Evolutionary conservation across 2,329 filamentous ascomycete species (phyloP).

Genomic region (Arthrobotrys entomopaga): DNA sequence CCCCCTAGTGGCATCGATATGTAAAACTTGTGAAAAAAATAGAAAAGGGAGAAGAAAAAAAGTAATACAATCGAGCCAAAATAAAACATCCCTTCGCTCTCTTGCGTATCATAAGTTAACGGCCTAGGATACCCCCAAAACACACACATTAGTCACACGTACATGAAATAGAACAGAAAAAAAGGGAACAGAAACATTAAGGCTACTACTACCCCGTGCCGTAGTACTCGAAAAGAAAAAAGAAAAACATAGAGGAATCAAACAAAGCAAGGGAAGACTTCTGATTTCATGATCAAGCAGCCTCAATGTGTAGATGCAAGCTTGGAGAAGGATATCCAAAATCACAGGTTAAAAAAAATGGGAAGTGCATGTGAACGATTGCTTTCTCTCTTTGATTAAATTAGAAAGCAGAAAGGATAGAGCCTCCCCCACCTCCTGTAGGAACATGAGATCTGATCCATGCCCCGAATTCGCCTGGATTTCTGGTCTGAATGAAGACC

Average conservation of each 20-base stretch:
- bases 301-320: no score
- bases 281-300: background rate
- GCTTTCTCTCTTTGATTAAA: background rate
- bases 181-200: background rate
- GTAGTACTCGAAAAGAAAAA: conserved; percentile 10
- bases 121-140: conserved; percentile 30
- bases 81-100: conserved; percentile 4
- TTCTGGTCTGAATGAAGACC: conserved; percentile 91
- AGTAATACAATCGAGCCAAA: conserved; percentile 1
- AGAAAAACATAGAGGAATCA: conserved; percentile 14
- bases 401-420: conserved; percentile 48
- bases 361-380: background rate
- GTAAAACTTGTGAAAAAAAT: no score
- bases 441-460: conserved; percentile 66
- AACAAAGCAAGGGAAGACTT: conserved; percentile 1
- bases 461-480: conserved; percentile 72
- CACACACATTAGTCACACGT: conserved; percentile 46
- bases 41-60: background rate
- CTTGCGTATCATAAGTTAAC: conserved; percentile 6
- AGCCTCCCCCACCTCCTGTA: conserved; percentile 52
- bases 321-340: conserved; percentile 1
- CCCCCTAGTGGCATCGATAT: no score
- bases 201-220: conserved; percentile 1
- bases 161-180: conserved; percentile 23
- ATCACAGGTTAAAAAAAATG: conserved; percentile 3